phyloP scores from a whole-genome alignment of 352 stramenopile species.

The Pythium rhizo-oryzae region DNA sequence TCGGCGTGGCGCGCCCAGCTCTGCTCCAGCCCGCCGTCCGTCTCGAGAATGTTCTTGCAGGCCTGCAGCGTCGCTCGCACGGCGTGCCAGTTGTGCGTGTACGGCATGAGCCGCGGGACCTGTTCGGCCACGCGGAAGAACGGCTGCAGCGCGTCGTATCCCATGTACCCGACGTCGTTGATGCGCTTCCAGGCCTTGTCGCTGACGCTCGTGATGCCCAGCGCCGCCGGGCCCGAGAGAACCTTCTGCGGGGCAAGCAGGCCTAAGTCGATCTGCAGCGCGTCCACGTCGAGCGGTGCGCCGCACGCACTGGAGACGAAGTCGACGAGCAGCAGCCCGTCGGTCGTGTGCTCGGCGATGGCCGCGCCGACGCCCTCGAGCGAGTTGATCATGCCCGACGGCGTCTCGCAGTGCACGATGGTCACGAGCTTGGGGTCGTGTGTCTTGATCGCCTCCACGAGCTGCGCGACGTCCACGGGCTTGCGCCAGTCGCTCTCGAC shows the following conservation, averaged over 20 bases:
- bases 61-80: constrained; percentile 45
- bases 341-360: constrained; percentile 44
- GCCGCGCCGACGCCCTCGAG: constrained; percentile 44
- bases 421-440: constrained; percentile 54
- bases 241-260: constrained; percentile 52
- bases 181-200: constrained; percentile 54
- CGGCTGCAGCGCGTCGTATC: constrained; percentile 54
- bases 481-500: constrained; percentile 49
- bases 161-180: constrained; percentile 44
- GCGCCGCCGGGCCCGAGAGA: constrained; percentile 42
- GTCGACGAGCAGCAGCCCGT: constrained; percentile 57
- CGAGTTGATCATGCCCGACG: constrained; percentile 47
- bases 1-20: constrained; percentile 35
- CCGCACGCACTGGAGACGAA: constrained; percentile 57
- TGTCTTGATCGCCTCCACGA: constrained; percentile 42
- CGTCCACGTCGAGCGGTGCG: constrained; percentile 42
- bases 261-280: constrained; percentile 49
- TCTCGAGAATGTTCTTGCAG: constrained; percentile 37
- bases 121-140: constrained; percentile 41
- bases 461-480: constrained; percentile 34
- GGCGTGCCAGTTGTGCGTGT: constrained; percentile 64
- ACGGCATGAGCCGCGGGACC: constrained; percentile 44
- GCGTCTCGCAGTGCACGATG: constrained; percentile 58
- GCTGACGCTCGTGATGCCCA: constrained; percentile 52
- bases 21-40: constrained; percentile 37